Conservation (phyloP, 108 stramenopile genomes). For the Asterionellopsis glacialis region DNA sequence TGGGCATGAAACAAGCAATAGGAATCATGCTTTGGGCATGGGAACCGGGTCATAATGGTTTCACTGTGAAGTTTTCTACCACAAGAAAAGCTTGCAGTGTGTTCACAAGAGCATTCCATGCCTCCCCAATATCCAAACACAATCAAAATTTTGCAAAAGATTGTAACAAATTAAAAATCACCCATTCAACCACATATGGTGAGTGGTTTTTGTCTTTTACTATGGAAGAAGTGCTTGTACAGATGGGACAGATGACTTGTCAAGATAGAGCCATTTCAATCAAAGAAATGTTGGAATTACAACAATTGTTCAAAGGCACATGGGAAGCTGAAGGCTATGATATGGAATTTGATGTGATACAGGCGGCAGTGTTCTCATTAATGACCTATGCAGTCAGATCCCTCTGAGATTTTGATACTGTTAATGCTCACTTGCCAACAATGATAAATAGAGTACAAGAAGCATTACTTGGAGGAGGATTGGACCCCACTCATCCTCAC, state of each 20-base stretch:
- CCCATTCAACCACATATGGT: neutral
- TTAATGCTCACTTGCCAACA: too few relatives aligned
- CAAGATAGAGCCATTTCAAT: slow-evolving; percentile 8
- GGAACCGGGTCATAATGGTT: neutral
- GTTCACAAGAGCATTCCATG: neutral
- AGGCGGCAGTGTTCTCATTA: too few relatives aligned
- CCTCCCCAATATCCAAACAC: neutral
- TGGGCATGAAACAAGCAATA: slow-evolving; percentile 3
- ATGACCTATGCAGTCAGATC: too few relatives aligned
- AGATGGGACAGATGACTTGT: slow-evolving; percentile 13
- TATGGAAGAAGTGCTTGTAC: neutral
- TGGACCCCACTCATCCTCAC: too few relatives aligned
- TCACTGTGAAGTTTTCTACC: slow-evolving; percentile 1
- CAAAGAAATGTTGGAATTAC: slow-evolving; percentile 9
- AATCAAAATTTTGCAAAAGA: neutral
- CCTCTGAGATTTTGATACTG: too few relatives aligned
- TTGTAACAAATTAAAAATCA: neutral
- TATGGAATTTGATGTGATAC: too few relatives aligned
- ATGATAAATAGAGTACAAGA: too few relatives aligned
- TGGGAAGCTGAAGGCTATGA: too few relatives aligned
- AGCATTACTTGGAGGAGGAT: too few relatives aligned
- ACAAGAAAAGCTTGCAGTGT: neutral
- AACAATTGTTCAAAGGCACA: too few relatives aligned
- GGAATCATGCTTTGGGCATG: neutral
- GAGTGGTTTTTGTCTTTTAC: slow-evolving; percentile 17